These are phyloP conservation scores for Hypoxylon sp. DNA, from an alignment of 2,329 filamentous ascomycete species.

Conservation along the genomic window DNA sequence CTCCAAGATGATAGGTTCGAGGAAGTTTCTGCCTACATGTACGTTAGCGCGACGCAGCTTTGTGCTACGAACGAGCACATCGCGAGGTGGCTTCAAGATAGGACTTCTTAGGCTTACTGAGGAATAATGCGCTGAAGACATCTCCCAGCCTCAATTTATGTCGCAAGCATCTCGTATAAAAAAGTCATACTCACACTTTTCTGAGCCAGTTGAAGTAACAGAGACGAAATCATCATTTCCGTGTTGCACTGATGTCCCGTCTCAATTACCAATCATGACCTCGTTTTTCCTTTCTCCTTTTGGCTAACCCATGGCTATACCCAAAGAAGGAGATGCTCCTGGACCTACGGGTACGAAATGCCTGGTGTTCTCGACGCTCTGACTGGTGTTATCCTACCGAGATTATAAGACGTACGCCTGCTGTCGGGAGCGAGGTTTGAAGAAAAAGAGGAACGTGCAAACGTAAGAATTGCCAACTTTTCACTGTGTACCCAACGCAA, in stretches of 20 bases:
- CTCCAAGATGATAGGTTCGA: neutral
- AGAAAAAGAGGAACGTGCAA: neutral
- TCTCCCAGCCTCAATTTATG: no score
- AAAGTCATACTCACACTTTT: no score
- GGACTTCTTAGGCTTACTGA: neutral
- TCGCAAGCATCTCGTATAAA: no score
- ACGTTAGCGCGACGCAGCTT: neutral
- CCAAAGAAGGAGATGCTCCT: no score
- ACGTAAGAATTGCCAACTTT: neutral
- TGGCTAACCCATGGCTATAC: no score
- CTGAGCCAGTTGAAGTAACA: no score
- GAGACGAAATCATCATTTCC: neutral
- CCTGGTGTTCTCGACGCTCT: conserved; percentile 5
- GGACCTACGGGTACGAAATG: no score
- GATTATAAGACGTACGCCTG: conserved; percentile 5
- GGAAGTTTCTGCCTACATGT: neutral
- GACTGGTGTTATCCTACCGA: conserved; percentile 7
- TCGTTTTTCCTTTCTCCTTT: no score
- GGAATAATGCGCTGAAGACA: neutral
- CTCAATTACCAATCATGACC: no score
- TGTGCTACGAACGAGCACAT: neutral
- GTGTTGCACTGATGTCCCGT: no score
- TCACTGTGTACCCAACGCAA: neutral
- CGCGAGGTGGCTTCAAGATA: neutral
- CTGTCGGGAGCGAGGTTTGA: neutral